Base-by-base conservation (phyloP, 1,284 basidiomycete species). In the Heterobasidion irregulare region DNA sequence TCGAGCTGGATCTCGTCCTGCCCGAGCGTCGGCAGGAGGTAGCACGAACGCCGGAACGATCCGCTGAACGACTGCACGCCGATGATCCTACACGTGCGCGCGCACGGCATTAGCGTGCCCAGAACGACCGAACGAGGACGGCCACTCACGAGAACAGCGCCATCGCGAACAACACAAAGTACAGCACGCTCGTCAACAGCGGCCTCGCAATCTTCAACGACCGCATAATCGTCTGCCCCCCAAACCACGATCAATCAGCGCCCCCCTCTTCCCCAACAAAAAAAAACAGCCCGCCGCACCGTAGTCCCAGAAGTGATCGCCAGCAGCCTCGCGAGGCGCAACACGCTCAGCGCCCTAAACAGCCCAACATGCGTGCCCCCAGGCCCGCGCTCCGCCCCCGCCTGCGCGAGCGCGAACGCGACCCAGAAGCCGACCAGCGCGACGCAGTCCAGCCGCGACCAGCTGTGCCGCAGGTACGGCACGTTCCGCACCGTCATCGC, bases 301-400 rank as follows among this genome's bases (percentile, higher is more conserved):
- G 92, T 89, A 16, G 96, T 98, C 70, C 96, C 96, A 58, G 84
- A 86, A 1, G 95, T 98, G 53, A 98, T 83, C 2, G 93, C 84
- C 51, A 99, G 72, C 26, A 99, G 70, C 56, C 96, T 80, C 5
- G 91, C 85, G 2, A 85, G 89, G 57, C 96, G 79, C 18, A 98
- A 75, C 12, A 96, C 92, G 60, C 90, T 93, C 66, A 99, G 71
- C 0, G 94, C 94, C 35, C 94, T 82, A 66, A 98, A 98, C 50
- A 96, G 72, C 50, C 89, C 92, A 55, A 97, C 82, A 70, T 97
- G 93, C 52, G 82, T 71, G 6, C 64, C 61, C 5, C 79, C 18
- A 2, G n/a, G n/a, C 32, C 49, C 80, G 4, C 77, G 73, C 68
- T 98, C 95, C 38, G 80, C 63, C 0, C 89, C 87, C 0, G 74